phyloP scores from a whole-genome alignment of 352 stramenopile genomes.

The Phytophthora pinifolia region DNA sequence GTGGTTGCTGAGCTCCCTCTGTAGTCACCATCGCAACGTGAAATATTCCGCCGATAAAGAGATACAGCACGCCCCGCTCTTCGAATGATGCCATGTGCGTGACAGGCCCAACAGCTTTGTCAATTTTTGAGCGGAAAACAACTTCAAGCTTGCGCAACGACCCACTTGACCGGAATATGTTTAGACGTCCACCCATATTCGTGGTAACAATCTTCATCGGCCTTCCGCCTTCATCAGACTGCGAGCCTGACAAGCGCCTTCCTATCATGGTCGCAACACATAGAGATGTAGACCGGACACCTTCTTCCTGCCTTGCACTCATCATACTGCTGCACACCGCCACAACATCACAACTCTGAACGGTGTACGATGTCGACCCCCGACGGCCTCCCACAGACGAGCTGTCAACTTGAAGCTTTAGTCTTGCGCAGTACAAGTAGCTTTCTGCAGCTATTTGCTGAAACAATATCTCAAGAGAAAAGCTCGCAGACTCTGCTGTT shows the following conservation, averaged over 20 bases:
- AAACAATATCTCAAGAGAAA: slow-evolving; percentile 66
- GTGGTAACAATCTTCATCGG: slow-evolving; percentile 38
- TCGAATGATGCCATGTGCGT: slow-evolving; percentile 44
- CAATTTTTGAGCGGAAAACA: slow-evolving; percentile 29
- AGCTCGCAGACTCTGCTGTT: slow-evolving; percentile 43
- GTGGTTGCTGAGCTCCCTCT: background rate
- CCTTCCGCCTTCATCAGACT: slow-evolving; percentile 1
- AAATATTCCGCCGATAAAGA: slow-evolving; percentile 36
- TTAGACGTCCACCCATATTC: slow-evolving; percentile 40
- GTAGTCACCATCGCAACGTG: slow-evolving; percentile 31
- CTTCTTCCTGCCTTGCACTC: slow-evolving; percentile 30
- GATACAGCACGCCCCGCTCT: slow-evolving; percentile 38
- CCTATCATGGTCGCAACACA: slow-evolving; percentile 33
- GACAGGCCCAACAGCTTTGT: slow-evolving; percentile 23
- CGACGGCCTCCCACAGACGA: slow-evolving; percentile 18
- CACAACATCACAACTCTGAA: slow-evolving; percentile 59
- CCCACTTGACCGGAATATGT: slow-evolving; percentile 36
- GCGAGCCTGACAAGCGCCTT: slow-evolving; percentile 9
- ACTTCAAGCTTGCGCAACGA: slow-evolving; percentile 41
- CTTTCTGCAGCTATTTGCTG: slow-evolving; percentile 44
- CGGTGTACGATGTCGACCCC: slow-evolving; percentile 37
- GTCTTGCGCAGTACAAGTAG: slow-evolving; percentile 50
- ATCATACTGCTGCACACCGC: slow-evolving; percentile 53
- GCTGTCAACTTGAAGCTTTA: slow-evolving; percentile 60
- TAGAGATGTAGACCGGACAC: slow-evolving; percentile 24